A percentile compares a stretch with the other conserved stretches of the same genome.
phyloP scores from a whole-genome alignment of 257 asterid genomes.

The Nemophila menziesii region DNA sequence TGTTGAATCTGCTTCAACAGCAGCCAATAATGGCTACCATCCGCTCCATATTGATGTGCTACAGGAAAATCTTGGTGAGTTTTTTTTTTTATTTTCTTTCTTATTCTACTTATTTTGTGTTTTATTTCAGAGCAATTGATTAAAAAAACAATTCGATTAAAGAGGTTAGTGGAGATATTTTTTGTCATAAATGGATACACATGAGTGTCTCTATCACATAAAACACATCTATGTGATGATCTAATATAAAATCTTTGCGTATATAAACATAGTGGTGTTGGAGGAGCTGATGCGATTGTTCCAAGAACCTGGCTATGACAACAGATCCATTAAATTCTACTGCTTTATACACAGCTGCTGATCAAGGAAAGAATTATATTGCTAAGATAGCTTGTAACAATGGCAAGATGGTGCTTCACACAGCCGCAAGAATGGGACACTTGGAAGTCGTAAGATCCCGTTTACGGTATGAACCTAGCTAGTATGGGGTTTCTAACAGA shows the following conservation, averaged over 20 bases:
- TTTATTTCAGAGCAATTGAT: too few relatives aligned
- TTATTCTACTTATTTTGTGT: too few relatives aligned
- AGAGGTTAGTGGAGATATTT: too few relatives aligned
- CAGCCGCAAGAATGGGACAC: conserved; percentile 95
- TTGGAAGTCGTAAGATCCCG: conserved; percentile 79
- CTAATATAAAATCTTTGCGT: background rate
- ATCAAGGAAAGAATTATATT: conserved; percentile 64
- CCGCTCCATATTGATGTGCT: too few relatives aligned
- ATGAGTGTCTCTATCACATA: too few relatives aligned
- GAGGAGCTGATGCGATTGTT: conserved; percentile 50
- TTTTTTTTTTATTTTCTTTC: too few relatives aligned
- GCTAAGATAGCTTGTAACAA: conserved; percentile 89
- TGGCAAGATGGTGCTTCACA: conserved; percentile 84
- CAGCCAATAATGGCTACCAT: conserved; percentile 76
- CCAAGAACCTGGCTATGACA: conserved; percentile 87
- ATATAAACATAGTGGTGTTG: conserved; percentile 53
- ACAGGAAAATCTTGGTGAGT: conserved; percentile 80
- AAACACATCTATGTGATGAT: too few relatives aligned
- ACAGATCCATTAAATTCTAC: conserved; percentile 77
- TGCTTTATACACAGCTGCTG: conserved; percentile 90
- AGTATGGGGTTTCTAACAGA: conserved; percentile 69
- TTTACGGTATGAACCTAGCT: conserved; percentile 47
- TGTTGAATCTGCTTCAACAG: conserved; percentile 55
- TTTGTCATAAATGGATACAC: too few relatives aligned
- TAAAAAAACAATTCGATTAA: too few relatives aligned